Evolutionary conservation across 345 rosid genomes (phyloP), one percentile per base, ranked within the genome.

Genomic region (Lepidium africanum): DNA sequence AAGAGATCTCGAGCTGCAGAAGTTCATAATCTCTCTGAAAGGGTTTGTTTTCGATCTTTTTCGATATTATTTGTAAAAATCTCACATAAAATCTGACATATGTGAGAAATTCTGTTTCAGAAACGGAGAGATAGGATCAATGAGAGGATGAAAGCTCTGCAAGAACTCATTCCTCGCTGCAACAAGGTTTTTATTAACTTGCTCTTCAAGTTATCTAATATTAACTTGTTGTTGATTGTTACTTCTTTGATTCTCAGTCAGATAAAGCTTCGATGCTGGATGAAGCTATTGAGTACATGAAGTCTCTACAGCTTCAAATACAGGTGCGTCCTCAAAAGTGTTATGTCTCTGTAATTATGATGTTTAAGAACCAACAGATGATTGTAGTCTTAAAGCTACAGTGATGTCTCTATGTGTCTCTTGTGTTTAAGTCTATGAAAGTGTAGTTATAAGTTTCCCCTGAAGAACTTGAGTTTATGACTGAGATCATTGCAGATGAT

Each of bases 1-100:
- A 88, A 88, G 81, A 87, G 95, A 76, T 77, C 87, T 53, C 92
- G 99, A 12, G 95, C 97, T 66, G 97, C 99, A 7, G 83, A 94
- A 79, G 95, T 94, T 78, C 99, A 94, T 77, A 91, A 94, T 73
- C 88, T 87, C 70, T 94, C 99, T 1, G 99, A 94, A 69, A 87
- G 99, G 91, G 99, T 94, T 27, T 19, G 88, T 78, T 4, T 7
- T 39, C 17, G 0, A 7, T 21, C 13, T 33, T 43, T 25, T 69
- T 42, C 36, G 10, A 45, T 55, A 40, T 17, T 27, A 2, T 54
- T 45, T 23, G 10, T 12, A 33, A 37, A 11, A 63, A 40, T 54
- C 79, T 88, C 10, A 78, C 81, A 17, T 12, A 0, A 6, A 73
- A 12, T 73, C 25, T 66, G 82, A 86, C 15, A 63, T 82, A 14